Base-by-base conservation (phyloP, 2,329 filamentous ascomycete species). In the Basipetospora chlamydospora region DNA sequence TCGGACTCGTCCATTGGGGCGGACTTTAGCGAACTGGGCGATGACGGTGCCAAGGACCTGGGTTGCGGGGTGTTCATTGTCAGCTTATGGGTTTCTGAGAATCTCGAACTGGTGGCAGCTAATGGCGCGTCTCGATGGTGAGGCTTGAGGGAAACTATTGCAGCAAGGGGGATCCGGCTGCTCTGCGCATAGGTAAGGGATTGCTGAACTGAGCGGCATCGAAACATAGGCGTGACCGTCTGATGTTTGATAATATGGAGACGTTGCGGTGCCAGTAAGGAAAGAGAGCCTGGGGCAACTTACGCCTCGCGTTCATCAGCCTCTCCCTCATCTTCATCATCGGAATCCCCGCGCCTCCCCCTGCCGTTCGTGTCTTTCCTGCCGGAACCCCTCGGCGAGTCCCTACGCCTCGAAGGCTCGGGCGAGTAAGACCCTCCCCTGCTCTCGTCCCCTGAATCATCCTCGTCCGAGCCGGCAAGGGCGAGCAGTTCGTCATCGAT, bases 401-500 rank as follows among this genome's bases (percentile, higher is more conserved):
- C 47, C 32, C n/a, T n/a, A n/a, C 39, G 57, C 42, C 56, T 56
- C 3, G 52, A 44, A 5, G 58, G 49, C 43, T 64, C 59, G 42
- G 67, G 61, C 42, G 73, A 70, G 35, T 65, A 64, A 32, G 73
- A 70, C 26, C 60, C 66, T 45, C 67, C 63, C 49, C 73, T 60
- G 55, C 71, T 66, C 48, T 60, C 59, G 48, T 64, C 63, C 57
- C 64, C 61, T 51, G 63, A 56, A 35, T 53, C 35, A 16, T 73
- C 72, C 47, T 72, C 72, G 50, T 68, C 72, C 40, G 73, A 72
- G 49, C 85, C 90, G 38, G 87, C 90, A 45, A 96, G 77, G 51
- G 84, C 87, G 45, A 96, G 79, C 46, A 96, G 77, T 63, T 95
- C 88, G 49, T 88, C 86, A 54, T 96, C 88, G 46, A 95, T 72